Conservation (phyloP, 768 basidiomycete species). For the Suillus fuscotomentosus region DNA sequence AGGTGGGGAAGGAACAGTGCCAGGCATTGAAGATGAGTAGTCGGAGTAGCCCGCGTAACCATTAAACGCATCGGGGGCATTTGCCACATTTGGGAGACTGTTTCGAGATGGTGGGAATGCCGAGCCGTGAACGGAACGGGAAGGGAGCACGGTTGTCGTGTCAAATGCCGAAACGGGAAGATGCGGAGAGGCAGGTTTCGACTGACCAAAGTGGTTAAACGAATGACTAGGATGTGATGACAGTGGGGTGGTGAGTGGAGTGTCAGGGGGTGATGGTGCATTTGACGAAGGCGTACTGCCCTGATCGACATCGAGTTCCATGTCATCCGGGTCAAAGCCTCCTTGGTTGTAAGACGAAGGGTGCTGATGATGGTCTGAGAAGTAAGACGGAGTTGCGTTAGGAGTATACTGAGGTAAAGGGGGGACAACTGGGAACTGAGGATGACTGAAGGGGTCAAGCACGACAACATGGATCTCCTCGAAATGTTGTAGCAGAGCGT, state of each 20-base stretch:
- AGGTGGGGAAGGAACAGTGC: slow-evolving; percentile 40
- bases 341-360: slow-evolving; percentile 33
- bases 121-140: slow-evolving; percentile 37
- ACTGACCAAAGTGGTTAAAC: slow-evolving; percentile 29
- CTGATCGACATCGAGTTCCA: slow-evolving; percentile 73
- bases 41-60: slow-evolving; percentile 67
- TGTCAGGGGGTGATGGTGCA: slow-evolving; percentile 39
- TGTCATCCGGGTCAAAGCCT: slow-evolving; percentile 72
- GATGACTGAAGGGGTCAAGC: slow-evolving; percentile 43
- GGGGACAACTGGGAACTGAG: slow-evolving; percentile 27
- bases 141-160: slow-evolving; percentile 52
- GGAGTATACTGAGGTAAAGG: slow-evolving; percentile 29
- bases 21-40: slow-evolving; percentile 63
- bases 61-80: slow-evolving; percentile 59
- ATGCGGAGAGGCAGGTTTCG: slow-evolving; percentile 26
- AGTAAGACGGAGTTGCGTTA: slow-evolving; percentile 28
- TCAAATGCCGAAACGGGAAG: slow-evolving; percentile 50
- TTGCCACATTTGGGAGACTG: slow-evolving; percentile 27
- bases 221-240: slow-evolving; percentile 33
- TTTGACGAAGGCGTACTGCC: slow-evolving; percentile 51
- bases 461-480: slow-evolving; percentile 88
- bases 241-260: slow-evolving; percentile 43
- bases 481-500: slow-evolving; percentile 88
- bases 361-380: slow-evolving; percentile 22
- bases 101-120: slow-evolving; percentile 30